A percentile compares a stretch with the other conserved stretches of the same genome.
Conservation (phyloP, 1,284 basidiomycete genomes). For the Tausonia pullulans region DNA sequence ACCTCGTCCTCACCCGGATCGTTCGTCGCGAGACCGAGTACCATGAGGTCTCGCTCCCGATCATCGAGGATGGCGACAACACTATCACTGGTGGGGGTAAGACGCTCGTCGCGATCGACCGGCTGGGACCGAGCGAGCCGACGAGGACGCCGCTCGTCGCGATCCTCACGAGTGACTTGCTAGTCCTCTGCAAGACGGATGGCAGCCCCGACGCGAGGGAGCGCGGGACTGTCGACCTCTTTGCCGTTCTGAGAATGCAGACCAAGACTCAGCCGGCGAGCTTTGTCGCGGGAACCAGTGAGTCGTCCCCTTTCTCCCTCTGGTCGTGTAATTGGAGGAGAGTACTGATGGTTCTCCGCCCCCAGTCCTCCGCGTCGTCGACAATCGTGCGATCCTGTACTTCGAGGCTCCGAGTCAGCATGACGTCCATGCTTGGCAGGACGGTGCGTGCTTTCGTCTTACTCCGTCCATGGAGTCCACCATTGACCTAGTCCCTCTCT, state of each 20-base stretch:
- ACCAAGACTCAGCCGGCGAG: slow-evolving; percentile 78
- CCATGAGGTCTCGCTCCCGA: slow-evolving; percentile 53
- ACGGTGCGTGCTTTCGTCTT: slow-evolving; percentile 46
- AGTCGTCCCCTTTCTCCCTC: slow-evolving; percentile 18
- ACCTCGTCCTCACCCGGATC: slow-evolving; percentile 67
- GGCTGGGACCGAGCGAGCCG: slow-evolving; percentile 61
- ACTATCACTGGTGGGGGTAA: slow-evolving; percentile 34
- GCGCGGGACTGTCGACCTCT: slow-evolving; percentile 64
- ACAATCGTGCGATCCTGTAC: slow-evolving; percentile 84
- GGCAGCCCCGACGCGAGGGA: slow-evolving; percentile 48
- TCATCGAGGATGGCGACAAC: slow-evolving; percentile 25
- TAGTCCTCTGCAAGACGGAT: slow-evolving; percentile 76
- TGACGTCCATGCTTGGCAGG: slow-evolving; percentile 77
- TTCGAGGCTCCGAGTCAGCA: slow-evolving; percentile 73
- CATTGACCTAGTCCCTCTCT: slow-evolving; percentile 15
- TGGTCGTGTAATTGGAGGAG: not conserved
- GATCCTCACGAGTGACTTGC: slow-evolving; percentile 80
- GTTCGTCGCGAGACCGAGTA: slow-evolving; percentile 79
- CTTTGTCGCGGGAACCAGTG: slow-evolving; percentile 56
- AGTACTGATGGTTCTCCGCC: slow-evolving; percentile 13
- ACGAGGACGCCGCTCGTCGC: slow-evolving; percentile 61
- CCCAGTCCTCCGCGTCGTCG: slow-evolving; percentile 63
- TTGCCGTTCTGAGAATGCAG: slow-evolving; percentile 87
- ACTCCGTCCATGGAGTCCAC: not conserved
- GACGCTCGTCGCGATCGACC: slow-evolving; percentile 74